Base-by-base conservation (phyloP, 2,329 filamentous ascomycete genomes). In the Tympanopsis confertula region DNA sequence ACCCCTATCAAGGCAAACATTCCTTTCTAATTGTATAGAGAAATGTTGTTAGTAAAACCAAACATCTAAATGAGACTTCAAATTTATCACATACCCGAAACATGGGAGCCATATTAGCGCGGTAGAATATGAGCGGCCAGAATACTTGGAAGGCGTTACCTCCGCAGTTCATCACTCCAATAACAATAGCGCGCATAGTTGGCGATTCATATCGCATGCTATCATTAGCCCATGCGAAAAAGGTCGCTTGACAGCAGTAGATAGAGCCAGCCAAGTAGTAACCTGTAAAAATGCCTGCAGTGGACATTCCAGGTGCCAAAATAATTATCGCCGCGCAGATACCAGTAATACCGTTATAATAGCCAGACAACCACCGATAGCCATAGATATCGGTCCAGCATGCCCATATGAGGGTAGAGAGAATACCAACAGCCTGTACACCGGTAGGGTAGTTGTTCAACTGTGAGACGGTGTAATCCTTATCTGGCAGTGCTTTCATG, bases 191-290 rank as follows among this genome's bases (percentile, higher is more conserved):
- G 3, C 81, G 64, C 45, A 78, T 69, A 35, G 76, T 66, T 15
- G 71, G 68, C 41, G 82, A 72, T 46, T 82, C 71, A 39, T 71
- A 69, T 5, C 75, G 66, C 59, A 82, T 71, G 2, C 75, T 73
- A 47, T 84, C 80, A 46, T 86, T 85, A 17, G 77, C 80, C 80
- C 80, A 85, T 0, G 81, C 80, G 45, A 86, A 85, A 46, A 85
- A 84, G 0, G 75, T 81, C 1, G 81, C 78, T 54, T 86, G 79
- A 47, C 79, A 82, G 0, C 80, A 79, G 45, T 85, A 85, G 0
- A 83, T 75, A 3, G 69, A 62, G 1, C 81, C 81, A 0, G 78
- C 75, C 71, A 74, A 79, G 53, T 83, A 84, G 46, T 82, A 84
- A 3, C 78, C 77, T 0, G 54, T 77, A 42, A 85, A 80, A 0